Conservation (phyloP, 331 rosid genomes). For the Telfairia occidentalis region DNA sequence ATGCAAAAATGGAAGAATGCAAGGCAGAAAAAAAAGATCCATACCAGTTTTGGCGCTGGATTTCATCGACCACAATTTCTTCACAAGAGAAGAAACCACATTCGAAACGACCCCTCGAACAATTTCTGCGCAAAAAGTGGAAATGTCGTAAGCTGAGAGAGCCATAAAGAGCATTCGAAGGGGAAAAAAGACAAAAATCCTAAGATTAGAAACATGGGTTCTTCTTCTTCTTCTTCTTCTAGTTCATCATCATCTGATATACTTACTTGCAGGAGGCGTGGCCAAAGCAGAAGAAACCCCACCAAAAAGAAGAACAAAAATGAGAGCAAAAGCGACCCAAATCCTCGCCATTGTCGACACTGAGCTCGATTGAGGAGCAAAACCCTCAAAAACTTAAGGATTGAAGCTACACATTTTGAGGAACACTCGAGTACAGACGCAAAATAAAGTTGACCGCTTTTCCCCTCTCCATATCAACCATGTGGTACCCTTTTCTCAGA, state of each 20-base stretch:
- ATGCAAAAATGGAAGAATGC: slow-evolving; percentile 6
- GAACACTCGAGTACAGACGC: slow-evolving; percentile 25
- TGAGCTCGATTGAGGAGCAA: slow-evolving; percentile 16
- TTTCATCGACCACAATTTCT: slow-evolving; percentile 79
- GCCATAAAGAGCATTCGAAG: background rate
- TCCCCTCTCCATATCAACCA: slow-evolving; percentile 23
- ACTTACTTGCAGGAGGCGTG: slow-evolving; percentile 73
- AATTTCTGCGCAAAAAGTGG: slow-evolving; percentile 43
- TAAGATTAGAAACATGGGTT: background rate
- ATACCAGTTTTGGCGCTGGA: slow-evolving; percentile 55
- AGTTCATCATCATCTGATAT: background rate
- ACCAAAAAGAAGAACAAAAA: slow-evolving; percentile 34
- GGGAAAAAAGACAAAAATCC: background rate
- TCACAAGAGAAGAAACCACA: slow-evolving; percentile 69
- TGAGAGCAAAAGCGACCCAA: slow-evolving; percentile 30
- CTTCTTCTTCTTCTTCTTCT: background rate
- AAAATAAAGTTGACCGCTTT: slow-evolving; percentile 22
- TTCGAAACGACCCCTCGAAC: slow-evolving; percentile 68
- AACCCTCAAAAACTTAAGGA: slow-evolving; percentile 24
- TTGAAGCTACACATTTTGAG: slow-evolving; percentile 27
- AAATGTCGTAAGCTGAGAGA: slow-evolving; percentile 13
- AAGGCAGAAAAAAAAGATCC: slow-evolving; percentile 4
- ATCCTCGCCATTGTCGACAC: slow-evolving; percentile 35
- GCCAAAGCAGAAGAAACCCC: slow-evolving; percentile 64
- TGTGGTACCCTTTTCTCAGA: slow-evolving; percentile 22